phyloP scores from a whole-genome alignment of 2,329 filamentous ascomycete species.

The Alternaria tenuissima region DNA sequence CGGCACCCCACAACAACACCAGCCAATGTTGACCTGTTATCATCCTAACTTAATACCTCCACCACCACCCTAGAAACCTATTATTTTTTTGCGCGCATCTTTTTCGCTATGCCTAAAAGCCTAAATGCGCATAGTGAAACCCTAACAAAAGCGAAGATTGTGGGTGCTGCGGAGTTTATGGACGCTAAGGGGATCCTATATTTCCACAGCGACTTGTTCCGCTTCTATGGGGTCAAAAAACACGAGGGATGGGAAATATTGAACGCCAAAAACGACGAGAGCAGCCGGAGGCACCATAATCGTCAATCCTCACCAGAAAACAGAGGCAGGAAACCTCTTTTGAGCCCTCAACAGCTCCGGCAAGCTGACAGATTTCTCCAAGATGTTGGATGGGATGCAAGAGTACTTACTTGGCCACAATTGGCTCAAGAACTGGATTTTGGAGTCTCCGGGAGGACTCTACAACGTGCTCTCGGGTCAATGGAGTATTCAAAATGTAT shows the following conservation, averaged over 20 bases:
- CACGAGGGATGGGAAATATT: constrained; percentile 9
- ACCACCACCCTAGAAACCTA: background rate
- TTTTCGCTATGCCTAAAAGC: background rate
- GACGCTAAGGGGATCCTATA: background rate
- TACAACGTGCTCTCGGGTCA: too few species aligned
- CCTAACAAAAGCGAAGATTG: background rate
- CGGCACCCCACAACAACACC: too few species aligned
- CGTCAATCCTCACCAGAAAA: background rate
- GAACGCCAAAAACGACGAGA: background rate
- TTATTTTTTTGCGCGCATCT: constrained; percentile 1
- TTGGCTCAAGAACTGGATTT: too few species aligned
- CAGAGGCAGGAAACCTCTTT: background rate
- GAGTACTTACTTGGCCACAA: background rate
- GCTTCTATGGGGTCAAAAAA: background rate
- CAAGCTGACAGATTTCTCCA: constrained; percentile 13
- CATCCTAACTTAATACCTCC: background rate
- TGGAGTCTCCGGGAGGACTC: too few species aligned
- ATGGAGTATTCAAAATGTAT: too few species aligned
- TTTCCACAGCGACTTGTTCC: constrained; percentile 1
- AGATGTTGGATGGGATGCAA: constrained; percentile 9
- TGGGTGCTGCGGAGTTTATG: background rate
- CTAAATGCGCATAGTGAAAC: background rate
- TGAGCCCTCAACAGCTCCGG: background rate
- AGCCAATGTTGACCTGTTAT: background rate
- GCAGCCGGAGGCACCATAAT: background rate